phyloP scores from a whole-genome alignment of 192 early-diverging fungal genomes.

The Linderina pennispora region DNA sequence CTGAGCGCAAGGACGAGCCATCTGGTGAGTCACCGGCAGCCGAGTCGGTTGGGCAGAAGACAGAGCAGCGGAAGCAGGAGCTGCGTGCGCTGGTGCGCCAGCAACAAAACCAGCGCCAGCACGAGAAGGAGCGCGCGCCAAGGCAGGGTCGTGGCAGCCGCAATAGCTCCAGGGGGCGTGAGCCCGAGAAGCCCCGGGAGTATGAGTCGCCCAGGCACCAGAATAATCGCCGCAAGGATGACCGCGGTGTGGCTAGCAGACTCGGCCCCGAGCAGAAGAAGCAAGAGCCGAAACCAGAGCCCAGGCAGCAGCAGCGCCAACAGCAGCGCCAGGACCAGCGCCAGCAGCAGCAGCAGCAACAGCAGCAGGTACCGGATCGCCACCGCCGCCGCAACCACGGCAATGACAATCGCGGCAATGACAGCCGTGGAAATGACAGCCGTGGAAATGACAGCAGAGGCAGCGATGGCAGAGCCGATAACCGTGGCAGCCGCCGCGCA shows the following conservation, averaged over 20 bases:
- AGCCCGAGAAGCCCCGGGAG: conserved; percentile 1
- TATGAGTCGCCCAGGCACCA: neutral
- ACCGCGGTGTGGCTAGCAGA: neutral
- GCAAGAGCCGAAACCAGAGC: neutral
- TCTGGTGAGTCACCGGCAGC: conserved; percentile 1
- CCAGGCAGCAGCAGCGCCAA: neutral
- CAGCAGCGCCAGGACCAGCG: conserved; percentile 5
- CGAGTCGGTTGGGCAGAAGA: conserved; percentile 22
- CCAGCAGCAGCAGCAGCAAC: conserved; percentile 12
- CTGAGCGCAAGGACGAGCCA: neutral
- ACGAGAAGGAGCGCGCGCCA: neutral
- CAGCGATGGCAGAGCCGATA: neutral
- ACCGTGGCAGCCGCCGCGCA: neutral
- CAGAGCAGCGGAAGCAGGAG: conserved; percentile 29
- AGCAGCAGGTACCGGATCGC: conserved; percentile 5
- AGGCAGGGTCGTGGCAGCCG: conserved; percentile 2
- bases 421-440: too few relatives aligned
- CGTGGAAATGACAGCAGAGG: too few relatives aligned
- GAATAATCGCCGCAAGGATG: neutral
- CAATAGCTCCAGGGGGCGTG: conserved; percentile 1
- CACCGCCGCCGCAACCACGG: neutral
- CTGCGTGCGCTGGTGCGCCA: conserved; percentile 35
- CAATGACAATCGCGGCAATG: neutral
- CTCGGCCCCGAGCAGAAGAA: neutral
- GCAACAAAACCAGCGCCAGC: conserved; percentile 36